Evolutionary conservation across 2,329 filamentous ascomycete genomes (phyloP).

Genomic region (Trichoderma sp.): DNA sequence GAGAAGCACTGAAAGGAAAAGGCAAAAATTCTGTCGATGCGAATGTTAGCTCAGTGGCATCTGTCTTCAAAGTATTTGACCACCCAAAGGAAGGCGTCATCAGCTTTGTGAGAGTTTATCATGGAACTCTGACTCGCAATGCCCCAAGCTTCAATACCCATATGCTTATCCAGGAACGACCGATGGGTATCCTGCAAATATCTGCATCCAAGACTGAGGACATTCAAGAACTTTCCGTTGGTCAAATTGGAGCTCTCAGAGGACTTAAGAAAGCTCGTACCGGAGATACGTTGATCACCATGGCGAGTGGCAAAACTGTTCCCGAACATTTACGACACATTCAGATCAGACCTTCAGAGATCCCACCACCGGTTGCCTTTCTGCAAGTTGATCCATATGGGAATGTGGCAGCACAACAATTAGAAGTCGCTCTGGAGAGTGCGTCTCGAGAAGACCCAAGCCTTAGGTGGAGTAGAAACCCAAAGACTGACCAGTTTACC

Average conservation of each 20-base stretch:
- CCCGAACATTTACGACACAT: constrained; percentile 67
- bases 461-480: constrained; percentile 76
- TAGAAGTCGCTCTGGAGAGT: constrained; percentile 72
- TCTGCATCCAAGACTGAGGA: constrained; percentile 86
- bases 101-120: constrained; percentile 90
- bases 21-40: constrained; percentile 37
- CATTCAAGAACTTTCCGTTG: constrained; percentile 72
- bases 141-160: constrained; percentile 83
- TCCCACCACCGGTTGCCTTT: constrained; percentile 94
- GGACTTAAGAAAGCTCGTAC: constrained; percentile 90
- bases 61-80: constrained; percentile 92
- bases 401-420: constrained; percentile 72
- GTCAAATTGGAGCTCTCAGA: constrained; percentile 90
- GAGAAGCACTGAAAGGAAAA: constrained; percentile 38
- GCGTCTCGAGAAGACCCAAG: constrained; percentile 90
- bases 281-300: constrained; percentile 84
- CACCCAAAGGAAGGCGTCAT: constrained; percentile 82
- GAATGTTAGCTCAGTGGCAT: constrained; percentile 50
- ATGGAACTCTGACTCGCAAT: constrained; percentile 72
- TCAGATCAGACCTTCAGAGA: constrained; percentile 81
- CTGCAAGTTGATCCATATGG: constrained; percentile 84
- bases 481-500: constrained; percentile 89
- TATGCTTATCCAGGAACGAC: constrained; percentile 72
- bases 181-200: constrained; percentile 80
- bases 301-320: constrained; percentile 59